Base-by-base conservation (phyloP, 1,284 basidiomycete genomes). In the Hypsizygus ulmarius region DNA sequence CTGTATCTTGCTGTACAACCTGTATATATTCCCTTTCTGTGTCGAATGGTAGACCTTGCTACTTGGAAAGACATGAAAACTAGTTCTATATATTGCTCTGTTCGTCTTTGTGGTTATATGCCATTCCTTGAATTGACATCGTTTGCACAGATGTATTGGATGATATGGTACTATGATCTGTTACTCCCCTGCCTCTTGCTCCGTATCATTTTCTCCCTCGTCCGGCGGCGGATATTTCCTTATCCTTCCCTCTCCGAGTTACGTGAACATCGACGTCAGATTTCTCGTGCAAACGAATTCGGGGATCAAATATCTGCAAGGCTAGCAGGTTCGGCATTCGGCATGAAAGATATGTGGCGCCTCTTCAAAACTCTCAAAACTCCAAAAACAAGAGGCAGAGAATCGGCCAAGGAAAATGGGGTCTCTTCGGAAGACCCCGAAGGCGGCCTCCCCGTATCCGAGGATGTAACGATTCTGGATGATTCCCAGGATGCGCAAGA, bases 131-230 rank as follows among this genome's bases (percentile, higher is more conserved):
- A 39, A n/a, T 50, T 61, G 14, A 53, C 44, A 34, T 27, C 2
- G 27, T 10, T 33, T 25, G 27, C 46, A 15, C 50, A 85, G 84
- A 51, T 70, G 2, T 87, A 76, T 53, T 87, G 84, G 84, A 59
- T 73, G 18, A 59, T 84, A 14, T 87, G 84, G 84, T 77, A 76
- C 58, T 58, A 76, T 45, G 72, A 84, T 54, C 57, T 82, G 12
- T 67, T 87, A 4, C 64, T 79, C 10, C 75, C 84, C 12, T 70
- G 73, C 3, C 57, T 82, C 29, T 52, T 81, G 42, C 60, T 77
- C 34, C 69, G 73, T 21, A 61, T 82, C 5, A 56, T 79, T 15
- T 77, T 73, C 52, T 57, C 72, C 21, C 70, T 86, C 36, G 28
- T 81, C 14, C 70, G 72, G 25, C 72, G 75, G 27, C 74, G 71